Evolutionary conservation across 148 eudicot species (phyloP).

Genomic region (Fagopyrum esculentum): DNA sequence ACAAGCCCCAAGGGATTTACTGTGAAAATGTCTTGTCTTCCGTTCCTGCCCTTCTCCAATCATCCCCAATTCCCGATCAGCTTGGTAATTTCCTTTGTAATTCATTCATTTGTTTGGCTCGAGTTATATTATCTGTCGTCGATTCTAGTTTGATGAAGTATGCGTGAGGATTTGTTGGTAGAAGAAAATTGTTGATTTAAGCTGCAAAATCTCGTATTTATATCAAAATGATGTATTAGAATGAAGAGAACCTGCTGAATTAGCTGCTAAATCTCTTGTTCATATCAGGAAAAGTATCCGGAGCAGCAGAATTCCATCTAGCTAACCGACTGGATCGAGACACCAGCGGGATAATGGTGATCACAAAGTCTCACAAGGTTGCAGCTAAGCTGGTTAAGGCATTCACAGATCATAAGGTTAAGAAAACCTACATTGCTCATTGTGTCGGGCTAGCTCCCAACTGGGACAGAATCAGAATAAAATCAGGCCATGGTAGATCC

Average conservation of each 20-base stretch:
- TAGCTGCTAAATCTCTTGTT: not conserved
- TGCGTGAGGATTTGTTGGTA: not conserved
- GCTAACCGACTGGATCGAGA: slow-evolving; percentile 97
- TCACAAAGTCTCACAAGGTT: slow-evolving; percentile 84
- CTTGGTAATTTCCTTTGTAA: slow-evolving; percentile 14
- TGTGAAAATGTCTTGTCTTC: slow-evolving; percentile 70
- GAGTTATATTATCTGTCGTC: not conserved
- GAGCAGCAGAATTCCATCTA: slow-evolving; percentile 65
- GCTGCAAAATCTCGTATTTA: not conserved
- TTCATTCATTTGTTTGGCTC: not conserved
- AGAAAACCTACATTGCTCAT: slow-evolving; percentile 68
- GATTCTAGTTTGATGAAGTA: not conserved
- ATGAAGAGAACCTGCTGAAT: not conserved
- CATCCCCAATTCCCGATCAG: slow-evolving; percentile 18
- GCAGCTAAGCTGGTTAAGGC: slow-evolving; percentile 91
- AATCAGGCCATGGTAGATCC: slow-evolving; percentile 93
- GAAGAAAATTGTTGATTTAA: slow-evolving; percentile 1
- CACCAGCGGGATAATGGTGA: slow-evolving; percentile 80
- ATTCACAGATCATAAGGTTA: slow-evolving; percentile 78
- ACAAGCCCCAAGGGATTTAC: slow-evolving; percentile 78
- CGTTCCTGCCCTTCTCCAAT: slow-evolving; percentile 34
- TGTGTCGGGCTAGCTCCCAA: slow-evolving; percentile 60
- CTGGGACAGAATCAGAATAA: slow-evolving; percentile 53
- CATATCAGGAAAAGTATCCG: slow-evolving; percentile 30
- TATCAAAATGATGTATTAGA: not conserved